Conservation (phyloP, 805 yeast genomes). For the Candida suzukii region DNA sequence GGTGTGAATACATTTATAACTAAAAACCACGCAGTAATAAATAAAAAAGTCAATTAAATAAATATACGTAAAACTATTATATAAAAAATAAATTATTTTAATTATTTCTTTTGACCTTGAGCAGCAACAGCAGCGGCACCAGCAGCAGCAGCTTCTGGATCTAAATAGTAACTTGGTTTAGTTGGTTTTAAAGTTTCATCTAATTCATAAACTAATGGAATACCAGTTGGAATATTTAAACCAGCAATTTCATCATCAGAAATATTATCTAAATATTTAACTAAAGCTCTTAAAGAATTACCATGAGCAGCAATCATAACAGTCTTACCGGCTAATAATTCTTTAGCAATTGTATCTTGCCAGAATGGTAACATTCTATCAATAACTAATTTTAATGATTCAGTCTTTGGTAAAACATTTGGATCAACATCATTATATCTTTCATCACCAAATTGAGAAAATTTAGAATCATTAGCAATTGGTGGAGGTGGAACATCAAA, state of each 20-base stretch:
- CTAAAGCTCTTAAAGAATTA: conserved; percentile 94
- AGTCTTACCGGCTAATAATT: conserved; percentile 79
- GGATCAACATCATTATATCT: conserved; percentile 85
- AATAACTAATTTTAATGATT: conserved; percentile 88
- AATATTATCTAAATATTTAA: conserved; percentile 90
- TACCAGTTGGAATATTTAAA: conserved; percentile 97
- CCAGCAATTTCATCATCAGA: conserved; percentile 89
- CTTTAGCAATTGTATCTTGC: conserved; percentile 86
- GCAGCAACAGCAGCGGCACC: conserved; percentile 99
- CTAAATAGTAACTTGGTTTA: conserved; percentile 93
- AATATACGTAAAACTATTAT: too few species aligned
- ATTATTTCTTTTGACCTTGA: conserved; percentile 72
- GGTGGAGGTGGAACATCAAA: conserved; percentile 95
- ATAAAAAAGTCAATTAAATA: too few species aligned
- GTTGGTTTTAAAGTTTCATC: conserved; percentile 81
- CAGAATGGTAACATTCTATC: conserved; percentile 96
- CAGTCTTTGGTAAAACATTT: conserved; percentile 84
- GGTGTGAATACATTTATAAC: background rate
- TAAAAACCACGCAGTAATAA: background rate
- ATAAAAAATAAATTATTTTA: too few species aligned
- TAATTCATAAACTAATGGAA: conserved; percentile 94
- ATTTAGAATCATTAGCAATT: conserved; percentile 70
- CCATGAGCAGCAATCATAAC: conserved; percentile 96
- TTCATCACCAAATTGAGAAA: conserved; percentile 77
- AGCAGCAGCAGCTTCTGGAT: conserved; percentile 99